Evolutionary conservation across 2,329 filamentous ascomycete genomes (phyloP), one percentile per base, ranked within the genome.

Genomic region (Neonectria faginata): DNA sequence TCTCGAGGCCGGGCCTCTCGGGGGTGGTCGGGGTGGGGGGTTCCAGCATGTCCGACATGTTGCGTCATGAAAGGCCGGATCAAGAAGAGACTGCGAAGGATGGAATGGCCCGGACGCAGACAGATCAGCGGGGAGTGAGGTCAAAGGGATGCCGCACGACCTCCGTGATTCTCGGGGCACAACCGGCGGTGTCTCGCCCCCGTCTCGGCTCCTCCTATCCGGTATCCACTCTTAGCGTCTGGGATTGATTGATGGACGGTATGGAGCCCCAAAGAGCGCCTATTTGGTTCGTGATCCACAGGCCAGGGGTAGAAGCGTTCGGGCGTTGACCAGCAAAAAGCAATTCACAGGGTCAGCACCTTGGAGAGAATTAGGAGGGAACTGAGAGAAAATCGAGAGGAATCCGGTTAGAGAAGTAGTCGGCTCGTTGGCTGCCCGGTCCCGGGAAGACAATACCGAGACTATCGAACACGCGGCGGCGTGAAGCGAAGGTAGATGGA

Each of bases 41-140:
- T 18, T 73, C 74, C 60, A 77, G 65, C 22, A 62, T 73, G 50
- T 77, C 75, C 18, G 76, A 68, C 76, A 78, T 78, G 60, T 59
- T 66, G 39, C n/a, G 31, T 56, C 31, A 60, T 57, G 31, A 54
- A 20, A 25, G 33, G 18, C 18, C 22, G 31, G 12, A 22, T 11
- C 45, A 18, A 57, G 12, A 11, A 36, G 18, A 31, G 31, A 36
- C n/a, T 48, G 27, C 8, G 27, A 48, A 50, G 27, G 31, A 48
- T 42, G 31, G 42, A 41, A 11, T 33, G 41, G 18, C 51, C 39
- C 44, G 55, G 20, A 50, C 20, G n/a, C 27, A 33, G 41, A 58
- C 18, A 31, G 44, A 53, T 55, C 33, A 36, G 56, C 33, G 58
- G 55, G 53, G 47, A 60, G 57, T 60, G 42, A 60, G 56, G 69